Evolutionary conservation across 2,329 filamentous ascomycete species (phyloP), one percentile per base, ranked within the genome.

Genomic region (Aspergillus sergii): DNA sequence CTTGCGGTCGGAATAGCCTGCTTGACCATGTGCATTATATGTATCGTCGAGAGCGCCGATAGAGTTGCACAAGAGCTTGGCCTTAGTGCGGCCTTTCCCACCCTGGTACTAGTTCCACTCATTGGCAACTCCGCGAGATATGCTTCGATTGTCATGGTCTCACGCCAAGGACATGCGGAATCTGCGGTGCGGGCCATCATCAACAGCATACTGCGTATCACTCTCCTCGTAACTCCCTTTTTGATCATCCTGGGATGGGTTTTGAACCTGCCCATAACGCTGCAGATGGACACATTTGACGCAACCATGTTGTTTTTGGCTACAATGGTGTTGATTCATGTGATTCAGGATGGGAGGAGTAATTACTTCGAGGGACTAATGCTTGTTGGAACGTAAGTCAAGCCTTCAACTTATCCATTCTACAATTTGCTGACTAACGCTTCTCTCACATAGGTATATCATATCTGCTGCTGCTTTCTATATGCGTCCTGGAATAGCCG

Each of bases 351-450:
- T 61, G 66, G 68, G 23, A 51, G 62, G 36, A 67, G 61, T 16
- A 69, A 69, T 56, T 69, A 69, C 23, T 69, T 69, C 23, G 68
- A 69, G 34, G 68, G 68, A 10, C 32, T 66, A 32, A 67, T 69
- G 65, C 46, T 69, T 11, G 63, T 68, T 26, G 68, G 68, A 62
- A 68, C 66, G 68, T 69, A 23, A 66, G 68, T 68, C n/a, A 34
- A n/a, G 10, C 2, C 43, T 36, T 14, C 21, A 23, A 6, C 0
- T 10, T 51, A 51, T 28, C 48, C 9, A 51, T n/a, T 30, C 4
- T 30, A 41, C 14, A 14, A 23, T n/a, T n/a, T 5, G 48, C 43
- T 46, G 23, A 46, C 11, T 11, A n/a, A 3, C 2, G 12, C 5
- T n/a, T 6, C 26, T 34, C 4, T 19, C 2, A 16, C 30, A 36